Evolutionary conservation across 768 basidiomycete genomes (phyloP).

Genomic region (Myochromella boudieri): DNA sequence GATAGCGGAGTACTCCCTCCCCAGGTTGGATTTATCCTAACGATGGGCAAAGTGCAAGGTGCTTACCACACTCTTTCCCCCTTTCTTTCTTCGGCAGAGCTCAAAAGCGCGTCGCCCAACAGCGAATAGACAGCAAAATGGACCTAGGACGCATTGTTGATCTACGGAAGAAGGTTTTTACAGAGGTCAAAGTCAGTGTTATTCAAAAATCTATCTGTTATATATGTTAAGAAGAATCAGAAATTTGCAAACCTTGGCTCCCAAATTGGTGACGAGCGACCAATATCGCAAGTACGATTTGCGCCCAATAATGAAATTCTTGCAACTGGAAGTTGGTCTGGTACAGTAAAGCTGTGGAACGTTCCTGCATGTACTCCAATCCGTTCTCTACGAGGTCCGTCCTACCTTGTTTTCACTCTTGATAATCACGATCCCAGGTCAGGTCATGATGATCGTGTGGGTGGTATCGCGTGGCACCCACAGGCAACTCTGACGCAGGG

Average conservation of each 20-base stretch:
- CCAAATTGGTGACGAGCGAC: slow-evolving; percentile 96
- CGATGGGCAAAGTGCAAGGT: slow-evolving; percentile 62
- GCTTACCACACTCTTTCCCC: slow-evolving; percentile 60
- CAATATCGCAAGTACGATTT: slow-evolving; percentile 92
- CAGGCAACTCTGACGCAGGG: slow-evolving; percentile 76
- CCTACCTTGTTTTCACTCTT: background rate
- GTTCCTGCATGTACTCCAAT: slow-evolving; percentile 87
- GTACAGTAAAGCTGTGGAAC: slow-evolving; percentile 93
- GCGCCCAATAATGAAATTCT: slow-evolving; percentile 87
- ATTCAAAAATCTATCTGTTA: background rate
- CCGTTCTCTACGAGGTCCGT: slow-evolving; percentile 68
- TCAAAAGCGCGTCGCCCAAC: slow-evolving; percentile 90
- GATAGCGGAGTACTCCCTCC: slow-evolving; percentile 92
- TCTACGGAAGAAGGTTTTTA: slow-evolving; percentile 86
- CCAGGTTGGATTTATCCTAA: slow-evolving; percentile 80
- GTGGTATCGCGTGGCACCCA: slow-evolving; percentile 98
- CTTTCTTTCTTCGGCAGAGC: slow-evolving; percentile 68
- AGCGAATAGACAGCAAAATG: slow-evolving; percentile 85
- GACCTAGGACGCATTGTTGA: slow-evolving; percentile 90
- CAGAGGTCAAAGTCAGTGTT: slow-evolving; percentile 77
- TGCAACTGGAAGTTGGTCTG: slow-evolving; percentile 96
- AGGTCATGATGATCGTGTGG: slow-evolving; percentile 90
- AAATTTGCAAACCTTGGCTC: slow-evolving; percentile 92
- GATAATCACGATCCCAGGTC: slow-evolving; percentile 11
- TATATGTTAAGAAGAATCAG: slow-evolving; percentile 34